phyloP scores from a whole-genome alignment of 352 stramenopile genomes.

The Thalassiosira pacifica region DNA sequence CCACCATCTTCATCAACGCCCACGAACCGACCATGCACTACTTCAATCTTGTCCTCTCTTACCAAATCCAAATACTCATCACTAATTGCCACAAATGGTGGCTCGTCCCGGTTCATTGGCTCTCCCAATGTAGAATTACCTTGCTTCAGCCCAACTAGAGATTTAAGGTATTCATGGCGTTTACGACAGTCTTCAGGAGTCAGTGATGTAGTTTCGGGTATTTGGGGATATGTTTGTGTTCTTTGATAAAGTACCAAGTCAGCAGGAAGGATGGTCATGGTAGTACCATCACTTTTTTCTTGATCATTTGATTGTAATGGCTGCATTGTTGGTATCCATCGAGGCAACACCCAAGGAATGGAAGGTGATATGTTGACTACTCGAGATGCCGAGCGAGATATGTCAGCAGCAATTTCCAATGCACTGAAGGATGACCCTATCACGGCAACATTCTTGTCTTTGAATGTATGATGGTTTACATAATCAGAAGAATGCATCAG shows the following conservation, averaged over 20 bases:
- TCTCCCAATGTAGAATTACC: constrained; percentile 53
- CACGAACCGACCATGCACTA: constrained; percentile 59
- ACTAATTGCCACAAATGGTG: constrained; percentile 66
- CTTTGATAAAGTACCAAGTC: constrained; percentile 75
- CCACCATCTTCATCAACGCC: constrained; percentile 55
- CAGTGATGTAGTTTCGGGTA: constrained; percentile 43
- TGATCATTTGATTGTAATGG: constrained; percentile 23
- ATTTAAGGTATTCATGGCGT: constrained; percentile 56
- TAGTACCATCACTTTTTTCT: constrained; percentile 8
- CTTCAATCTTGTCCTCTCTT: constrained; percentile 60
- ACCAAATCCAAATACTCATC: constrained; percentile 77
- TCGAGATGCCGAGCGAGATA: constrained; percentile 56
- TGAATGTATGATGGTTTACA: constrained; percentile 41
- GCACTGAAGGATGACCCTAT: constrained; percentile 73
- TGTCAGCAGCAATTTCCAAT: constrained; percentile 74
- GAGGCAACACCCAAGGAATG: constrained; percentile 73
- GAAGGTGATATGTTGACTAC: constrained; percentile 64
- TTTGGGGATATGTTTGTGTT: constrained; percentile 40
- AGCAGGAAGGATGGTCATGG: constrained; percentile 60
- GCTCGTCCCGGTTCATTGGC: constrained; percentile 60
- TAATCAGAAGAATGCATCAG: constrained; percentile 73
- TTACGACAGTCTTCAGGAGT: constrained; percentile 50
- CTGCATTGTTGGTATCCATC: constrained; percentile 60
- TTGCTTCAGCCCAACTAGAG: constrained; percentile 64
- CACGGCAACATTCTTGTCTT: constrained; percentile 66